phyloP scores from a whole-genome alignment of 202 grass and related monocot species.

The Alloteropsis angusta region DNA sequence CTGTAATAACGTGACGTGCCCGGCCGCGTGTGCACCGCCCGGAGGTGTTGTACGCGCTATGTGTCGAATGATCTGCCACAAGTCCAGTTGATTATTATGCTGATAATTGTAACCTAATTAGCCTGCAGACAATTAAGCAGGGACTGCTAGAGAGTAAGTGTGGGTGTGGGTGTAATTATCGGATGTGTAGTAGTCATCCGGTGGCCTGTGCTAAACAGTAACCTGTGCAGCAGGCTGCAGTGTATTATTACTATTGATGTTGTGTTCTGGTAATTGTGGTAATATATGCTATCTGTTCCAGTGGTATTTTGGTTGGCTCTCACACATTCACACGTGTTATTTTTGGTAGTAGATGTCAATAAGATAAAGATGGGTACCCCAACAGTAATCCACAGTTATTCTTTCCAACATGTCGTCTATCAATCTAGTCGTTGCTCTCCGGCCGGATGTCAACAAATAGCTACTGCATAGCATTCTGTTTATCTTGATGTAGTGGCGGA shows the following conservation, averaged over 20 bases:
- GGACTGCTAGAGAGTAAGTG: conserved; percentile 7
- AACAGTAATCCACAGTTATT: neutral
- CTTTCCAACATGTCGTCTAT: neutral
- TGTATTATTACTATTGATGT: conserved; percentile 20
- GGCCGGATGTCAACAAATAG: neutral
- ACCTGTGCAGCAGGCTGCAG: neutral
- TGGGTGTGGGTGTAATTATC: neutral
- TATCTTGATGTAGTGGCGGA: neutral
- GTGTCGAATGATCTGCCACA: neutral
- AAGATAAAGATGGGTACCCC: neutral
- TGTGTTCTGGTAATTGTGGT: conserved; percentile 14
- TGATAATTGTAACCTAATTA: conserved; percentile 21
- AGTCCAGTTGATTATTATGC: neutral
- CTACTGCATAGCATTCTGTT: neutral
- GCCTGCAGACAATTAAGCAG: conserved; percentile 12
- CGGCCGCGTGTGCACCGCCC: neutral
- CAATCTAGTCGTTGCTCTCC: neutral
- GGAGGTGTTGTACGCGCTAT: conserved; percentile 6
- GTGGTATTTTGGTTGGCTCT: neutral
- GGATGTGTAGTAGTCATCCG: neutral
- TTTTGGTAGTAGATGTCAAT: neutral
- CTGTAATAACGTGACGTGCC: neutral
- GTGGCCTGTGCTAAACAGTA: conserved; percentile 14
- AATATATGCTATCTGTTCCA: conserved; percentile 26
- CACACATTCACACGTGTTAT: neutral